Conservation (phyloP, 2,329 filamentous ascomycete genomes). For the Plenodomus tracheiphilus region DNA sequence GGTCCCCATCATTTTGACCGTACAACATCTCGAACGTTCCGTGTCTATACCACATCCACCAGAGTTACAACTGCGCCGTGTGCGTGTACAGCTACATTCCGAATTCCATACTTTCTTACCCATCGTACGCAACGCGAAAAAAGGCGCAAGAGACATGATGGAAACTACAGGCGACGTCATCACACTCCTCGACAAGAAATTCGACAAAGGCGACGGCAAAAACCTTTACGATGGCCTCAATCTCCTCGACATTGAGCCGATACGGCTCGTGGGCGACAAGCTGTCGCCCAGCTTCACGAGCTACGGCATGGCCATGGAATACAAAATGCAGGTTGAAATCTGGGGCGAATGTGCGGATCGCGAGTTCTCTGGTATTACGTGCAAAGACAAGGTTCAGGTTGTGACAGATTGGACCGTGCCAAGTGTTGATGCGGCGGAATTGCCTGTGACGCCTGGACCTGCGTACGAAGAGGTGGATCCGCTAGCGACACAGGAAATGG, state of each 20-base stretch:
- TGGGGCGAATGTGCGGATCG: slow-evolving; percentile 33
- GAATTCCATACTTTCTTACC: slow-evolving; percentile 18
- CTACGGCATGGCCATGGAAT: slow-evolving; percentile 28
- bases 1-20: slow-evolving; percentile 18
- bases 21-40: slow-evolving; percentile 31
- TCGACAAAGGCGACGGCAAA: slow-evolving; percentile 15
- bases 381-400: slow-evolving; percentile 21
- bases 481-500: not conserved
- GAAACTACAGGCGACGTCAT: slow-evolving; percentile 11
- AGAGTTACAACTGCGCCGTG: slow-evolving; percentile 24
- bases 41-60: slow-evolving; percentile 27
- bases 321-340: slow-evolving; percentile 27
- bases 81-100: slow-evolving; percentile 26
- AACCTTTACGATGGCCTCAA: slow-evolving; percentile 20
- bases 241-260: slow-evolving; percentile 10
- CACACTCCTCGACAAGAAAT: slow-evolving; percentile 21
- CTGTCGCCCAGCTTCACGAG: slow-evolving; percentile 29
- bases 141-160: slow-evolving; percentile 5
- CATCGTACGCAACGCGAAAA: slow-evolving; percentile 5
- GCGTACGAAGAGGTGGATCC: not conserved
- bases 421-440: not conserved
- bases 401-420: slow-evolving; percentile 14
- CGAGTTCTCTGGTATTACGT: slow-evolving; percentile 20
- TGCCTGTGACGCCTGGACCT: not conserved
- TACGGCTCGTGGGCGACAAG: slow-evolving; percentile 9